A percentile compares a stretch with the other conserved stretches of the same genome.
These are phyloP conservation scores for Isatis lusitanica DNA, from an alignment of 441 rosid species.

Conservation along the genomic window DNA sequence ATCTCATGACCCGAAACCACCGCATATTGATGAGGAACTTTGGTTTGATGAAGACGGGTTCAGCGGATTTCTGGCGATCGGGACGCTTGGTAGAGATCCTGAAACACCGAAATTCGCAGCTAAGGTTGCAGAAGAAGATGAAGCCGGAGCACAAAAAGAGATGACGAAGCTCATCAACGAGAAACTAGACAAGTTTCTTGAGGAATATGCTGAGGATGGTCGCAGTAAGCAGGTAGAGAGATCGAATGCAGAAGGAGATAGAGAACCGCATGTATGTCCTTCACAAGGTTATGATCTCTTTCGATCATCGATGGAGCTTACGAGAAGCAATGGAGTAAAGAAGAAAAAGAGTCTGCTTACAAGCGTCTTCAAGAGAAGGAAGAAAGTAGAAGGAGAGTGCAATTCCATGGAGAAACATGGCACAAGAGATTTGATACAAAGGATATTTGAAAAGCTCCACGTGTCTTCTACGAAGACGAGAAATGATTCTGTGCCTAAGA, in stretches of 20 bases:
- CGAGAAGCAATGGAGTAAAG: not conserved
- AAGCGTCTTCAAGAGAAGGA: slow-evolving; percentile 15
- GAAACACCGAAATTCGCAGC: slow-evolving; percentile 34
- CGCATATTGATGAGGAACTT: slow-evolving; percentile 1
- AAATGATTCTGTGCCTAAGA: slow-evolving; percentile 10
- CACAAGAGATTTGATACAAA: slow-evolving; percentile 3
- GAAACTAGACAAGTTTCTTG: slow-evolving; percentile 28
- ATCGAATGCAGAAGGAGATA: slow-evolving; percentile 5
- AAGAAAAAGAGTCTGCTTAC: slow-evolving; percentile 9
- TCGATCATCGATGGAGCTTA: not conserved
- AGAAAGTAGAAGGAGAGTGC: not conserved
- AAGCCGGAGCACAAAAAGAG: not conserved
- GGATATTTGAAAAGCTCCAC: slow-evolving; percentile 10
- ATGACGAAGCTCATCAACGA: slow-evolving; percentile 19
- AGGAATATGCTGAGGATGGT: not conserved
- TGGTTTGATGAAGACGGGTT: slow-evolving; percentile 23
- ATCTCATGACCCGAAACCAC: not conserved
- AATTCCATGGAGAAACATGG: slow-evolving; percentile 14
- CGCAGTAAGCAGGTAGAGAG: not conserved
- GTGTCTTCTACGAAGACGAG: not conserved
- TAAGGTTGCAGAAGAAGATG: slow-evolving; percentile 10
- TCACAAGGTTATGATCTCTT: slow-evolving; percentile 2
- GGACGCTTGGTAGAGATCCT: slow-evolving; percentile 32
- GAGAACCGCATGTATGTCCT: not conserved
- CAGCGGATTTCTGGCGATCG: slow-evolving; percentile 28